Evolutionary conservation across 176 grass and related monocot species (phyloP).

Genomic region (Hordeum marinum): DNA sequence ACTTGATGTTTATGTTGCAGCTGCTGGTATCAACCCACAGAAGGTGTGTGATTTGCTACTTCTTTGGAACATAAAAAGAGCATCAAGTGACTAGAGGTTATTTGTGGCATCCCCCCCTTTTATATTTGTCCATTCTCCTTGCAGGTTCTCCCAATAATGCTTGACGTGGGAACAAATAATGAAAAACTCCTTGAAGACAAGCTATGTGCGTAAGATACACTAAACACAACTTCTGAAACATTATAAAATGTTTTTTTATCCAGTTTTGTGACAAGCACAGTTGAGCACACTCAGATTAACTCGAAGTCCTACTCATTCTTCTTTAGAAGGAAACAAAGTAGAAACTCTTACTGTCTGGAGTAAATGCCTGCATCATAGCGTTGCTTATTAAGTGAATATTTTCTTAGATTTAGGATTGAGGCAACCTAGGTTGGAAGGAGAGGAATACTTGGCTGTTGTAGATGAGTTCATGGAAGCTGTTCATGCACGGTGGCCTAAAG

Average conservation of each 20-base stretch:
- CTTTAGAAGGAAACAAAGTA: background rate
- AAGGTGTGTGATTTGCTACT: conserved; percentile 41
- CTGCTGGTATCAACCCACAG: conserved; percentile 96
- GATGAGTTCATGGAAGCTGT: conserved; percentile 99
- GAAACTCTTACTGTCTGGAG: background rate
- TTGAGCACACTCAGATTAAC: conserved; percentile 19
- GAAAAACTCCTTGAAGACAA: conserved; percentile 89
- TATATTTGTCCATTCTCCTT: background rate
- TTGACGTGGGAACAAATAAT: conserved; percentile 95
- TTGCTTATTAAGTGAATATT: conserved; percentile 26
- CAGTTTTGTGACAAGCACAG: background rate
- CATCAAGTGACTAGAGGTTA: background rate
- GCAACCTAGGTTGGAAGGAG: conserved; percentile 91
- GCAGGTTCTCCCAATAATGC: conserved; percentile 96
- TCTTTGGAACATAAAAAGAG: background rate
- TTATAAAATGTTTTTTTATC: background rate
- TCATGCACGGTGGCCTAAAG: conserved; percentile 91
- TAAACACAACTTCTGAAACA: conserved; percentile 1
- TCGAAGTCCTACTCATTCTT: background rate
- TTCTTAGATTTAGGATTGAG: conserved; percentile 91
- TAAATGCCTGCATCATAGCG: background rate
- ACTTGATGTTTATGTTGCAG: conserved; percentile 97
- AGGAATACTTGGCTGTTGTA: conserved; percentile 83
- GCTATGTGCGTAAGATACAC: conserved; percentile 81
- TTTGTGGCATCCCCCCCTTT: background rate